Evolutionary conservation across 805 yeast genomes (phyloP).

Genomic region (Sugiyamaella boreocaroliniensis): DNA sequence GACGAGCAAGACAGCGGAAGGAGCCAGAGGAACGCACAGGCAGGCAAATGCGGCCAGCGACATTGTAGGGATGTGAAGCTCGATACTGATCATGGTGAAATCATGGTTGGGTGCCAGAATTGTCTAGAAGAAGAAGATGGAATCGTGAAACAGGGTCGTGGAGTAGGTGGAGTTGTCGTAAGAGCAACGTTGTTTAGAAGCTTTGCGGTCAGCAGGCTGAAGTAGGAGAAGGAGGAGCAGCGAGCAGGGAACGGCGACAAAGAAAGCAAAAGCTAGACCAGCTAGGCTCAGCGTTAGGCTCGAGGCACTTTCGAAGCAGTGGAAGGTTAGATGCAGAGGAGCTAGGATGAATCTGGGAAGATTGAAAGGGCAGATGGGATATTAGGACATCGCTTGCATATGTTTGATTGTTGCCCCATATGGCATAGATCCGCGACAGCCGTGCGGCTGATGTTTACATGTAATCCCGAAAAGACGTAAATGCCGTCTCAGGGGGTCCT

Average conservation of each 20-base stretch:
- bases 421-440: not conserved
- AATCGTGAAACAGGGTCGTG: not conserved
- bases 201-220: no score
- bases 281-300: no score
- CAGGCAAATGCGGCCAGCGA: conserved; percentile 20
- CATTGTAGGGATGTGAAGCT: conserved; percentile 23
- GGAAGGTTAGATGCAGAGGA: not conserved
- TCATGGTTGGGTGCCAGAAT: not conserved
- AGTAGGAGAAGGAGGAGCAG: no score
- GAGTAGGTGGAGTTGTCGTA: not conserved
- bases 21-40: conserved; percentile 9
- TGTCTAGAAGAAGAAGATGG: not conserved
- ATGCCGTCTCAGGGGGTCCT: not conserved
- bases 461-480: not conserved
- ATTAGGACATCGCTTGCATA: not conserved
- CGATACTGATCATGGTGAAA: conserved; percentile 18
- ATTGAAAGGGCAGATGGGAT: not conserved
- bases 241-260: not conserved
- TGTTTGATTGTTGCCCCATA: not conserved
- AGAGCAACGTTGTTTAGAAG: not conserved
- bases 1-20: conserved; percentile 9
- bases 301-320: not conserved
- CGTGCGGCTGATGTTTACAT: not conserved
- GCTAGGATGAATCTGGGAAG: not conserved
- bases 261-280: no score